phyloP scores from a whole-genome alignment of 345 rosid genomes.

The Pugionium cornutum region DNA sequence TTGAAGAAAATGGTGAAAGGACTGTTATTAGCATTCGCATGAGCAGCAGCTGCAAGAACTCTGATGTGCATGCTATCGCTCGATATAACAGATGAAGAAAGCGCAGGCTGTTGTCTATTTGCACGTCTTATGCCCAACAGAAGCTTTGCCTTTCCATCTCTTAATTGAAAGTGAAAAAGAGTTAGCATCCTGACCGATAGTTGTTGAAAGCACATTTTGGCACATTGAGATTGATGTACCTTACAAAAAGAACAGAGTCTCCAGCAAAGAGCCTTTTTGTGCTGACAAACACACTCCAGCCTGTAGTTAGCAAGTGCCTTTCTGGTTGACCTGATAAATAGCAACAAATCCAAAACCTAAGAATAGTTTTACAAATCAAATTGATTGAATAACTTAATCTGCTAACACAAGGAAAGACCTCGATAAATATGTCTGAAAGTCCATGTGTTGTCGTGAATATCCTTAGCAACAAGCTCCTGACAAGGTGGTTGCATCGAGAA shows the following conservation, averaged over 20 bases:
- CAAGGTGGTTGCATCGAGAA: constrained; percentile 94
- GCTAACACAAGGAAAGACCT: constrained; percentile 46
- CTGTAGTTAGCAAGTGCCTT: constrained; percentile 86
- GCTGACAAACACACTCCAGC: constrained; percentile 97
- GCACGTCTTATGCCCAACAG: constrained; percentile 86
- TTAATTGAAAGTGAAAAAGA: constrained; percentile 38
- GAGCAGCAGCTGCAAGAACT: constrained; percentile 99
- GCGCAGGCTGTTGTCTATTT: constrained; percentile 85
- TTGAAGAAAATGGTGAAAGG: constrained; percentile 90
- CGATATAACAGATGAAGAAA: constrained; percentile 91
- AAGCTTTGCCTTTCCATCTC: constrained; percentile 93
- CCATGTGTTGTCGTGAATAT: constrained; percentile 88
- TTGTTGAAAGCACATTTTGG: constrained; percentile 13
- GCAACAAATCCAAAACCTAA: constrained; percentile 15
- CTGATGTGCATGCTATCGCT: constrained; percentile 99
- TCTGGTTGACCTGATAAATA: constrained; percentile 78
- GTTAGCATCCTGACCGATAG: constrained; percentile 13
- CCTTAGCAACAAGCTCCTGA: constrained; percentile 87
- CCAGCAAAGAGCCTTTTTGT: constrained; percentile 91
- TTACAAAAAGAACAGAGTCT: constrained; percentile 88
- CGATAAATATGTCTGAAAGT: constrained; percentile 93
- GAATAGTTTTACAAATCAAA: constrained; percentile 9
- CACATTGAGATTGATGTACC: constrained; percentile 48
- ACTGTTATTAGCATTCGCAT: constrained; percentile 91
- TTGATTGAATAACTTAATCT: not conserved